Evolutionary conservation across 345 rosid species (phyloP).

Genomic region (Syzygium aromaticum): DNA sequence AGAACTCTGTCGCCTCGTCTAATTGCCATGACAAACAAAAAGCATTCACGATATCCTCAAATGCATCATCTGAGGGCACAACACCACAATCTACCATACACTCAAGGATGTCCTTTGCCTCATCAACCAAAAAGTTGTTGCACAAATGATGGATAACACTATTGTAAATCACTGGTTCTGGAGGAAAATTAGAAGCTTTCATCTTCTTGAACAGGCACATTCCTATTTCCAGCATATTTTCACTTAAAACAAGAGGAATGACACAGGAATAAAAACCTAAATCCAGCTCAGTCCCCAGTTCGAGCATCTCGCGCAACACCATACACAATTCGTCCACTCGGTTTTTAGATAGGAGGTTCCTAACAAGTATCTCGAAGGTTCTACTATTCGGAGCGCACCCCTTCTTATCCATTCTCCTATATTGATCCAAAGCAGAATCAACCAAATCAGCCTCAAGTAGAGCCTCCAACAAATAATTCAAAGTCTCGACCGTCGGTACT

Average conservation of each 20-base stretch:
- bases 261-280: conserved; percentile 20
- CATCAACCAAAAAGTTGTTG: conserved; percentile 26
- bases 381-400: conserved; percentile 28
- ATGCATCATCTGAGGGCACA: conserved; percentile 7
- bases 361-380: conserved; percentile 40
- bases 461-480: conserved; percentile 39
- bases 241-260: conserved; percentile 33
- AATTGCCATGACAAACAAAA: conserved; percentile 25
- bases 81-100: conserved; percentile 25
- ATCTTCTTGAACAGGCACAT: conserved; percentile 29
- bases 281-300: conserved; percentile 14
- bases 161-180: conserved; percentile 14
- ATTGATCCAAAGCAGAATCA: conserved; percentile 39
- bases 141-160: conserved; percentile 29
- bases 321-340: conserved; percentile 21
- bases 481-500: conserved; percentile 29
- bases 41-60: conserved; percentile 27
- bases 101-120: conserved; percentile 24
- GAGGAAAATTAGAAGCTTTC: conserved; percentile 21
- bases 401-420: conserved; percentile 39
- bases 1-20: conserved; percentile 20
- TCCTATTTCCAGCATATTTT: conserved; percentile 28
- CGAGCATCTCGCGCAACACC: conserved; percentile 33
- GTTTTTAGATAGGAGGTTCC: conserved; percentile 20
- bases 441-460: conserved; percentile 27